These are phyloP conservation scores for Diaporthe citrichinensis DNA, from an alignment of 2,329 filamentous ascomycete species.

Conservation along the genomic window DNA sequence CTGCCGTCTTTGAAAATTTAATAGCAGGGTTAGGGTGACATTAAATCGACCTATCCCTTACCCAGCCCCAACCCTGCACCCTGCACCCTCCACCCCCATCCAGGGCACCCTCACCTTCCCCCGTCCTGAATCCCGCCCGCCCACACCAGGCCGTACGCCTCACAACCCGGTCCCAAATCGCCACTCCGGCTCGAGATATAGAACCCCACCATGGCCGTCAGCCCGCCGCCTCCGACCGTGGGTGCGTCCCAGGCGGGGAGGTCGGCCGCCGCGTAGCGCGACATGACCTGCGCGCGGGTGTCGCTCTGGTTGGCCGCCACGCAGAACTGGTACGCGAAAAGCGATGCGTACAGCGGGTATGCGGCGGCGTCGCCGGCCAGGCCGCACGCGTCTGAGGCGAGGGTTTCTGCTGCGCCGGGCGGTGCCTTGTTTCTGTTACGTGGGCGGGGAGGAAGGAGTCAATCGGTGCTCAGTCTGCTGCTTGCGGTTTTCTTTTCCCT, in stretches of 20 bases:
- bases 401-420: not conserved
- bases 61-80: not conserved
- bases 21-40: not conserved
- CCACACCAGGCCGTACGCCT: conserved; percentile 6
- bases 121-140: not conserved
- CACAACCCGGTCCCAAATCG: not conserved
- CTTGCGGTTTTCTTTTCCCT: not conserved
- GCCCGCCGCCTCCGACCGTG: not conserved
- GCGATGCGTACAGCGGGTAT: not conserved
- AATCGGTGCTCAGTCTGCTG: not conserved
- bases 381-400: not conserved
- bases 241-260: not conserved
- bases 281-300: not conserved
- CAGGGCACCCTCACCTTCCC: not conserved
- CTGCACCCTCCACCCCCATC: not conserved
- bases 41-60: not conserved
- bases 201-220: conserved; percentile 11
- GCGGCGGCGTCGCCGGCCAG: not conserved
- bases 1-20: not conserved
- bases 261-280: not conserved
- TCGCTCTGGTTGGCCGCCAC: conserved; percentile 15
- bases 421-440: not conserved
- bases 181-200: not conserved
- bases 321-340: conserved; percentile 11
- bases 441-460: no score